Evolutionary conservation across 805 yeast genomes (phyloP), one percentile per base, ranked within the genome.

Genomic region (Zygosaccharomyces bailii): DNA sequence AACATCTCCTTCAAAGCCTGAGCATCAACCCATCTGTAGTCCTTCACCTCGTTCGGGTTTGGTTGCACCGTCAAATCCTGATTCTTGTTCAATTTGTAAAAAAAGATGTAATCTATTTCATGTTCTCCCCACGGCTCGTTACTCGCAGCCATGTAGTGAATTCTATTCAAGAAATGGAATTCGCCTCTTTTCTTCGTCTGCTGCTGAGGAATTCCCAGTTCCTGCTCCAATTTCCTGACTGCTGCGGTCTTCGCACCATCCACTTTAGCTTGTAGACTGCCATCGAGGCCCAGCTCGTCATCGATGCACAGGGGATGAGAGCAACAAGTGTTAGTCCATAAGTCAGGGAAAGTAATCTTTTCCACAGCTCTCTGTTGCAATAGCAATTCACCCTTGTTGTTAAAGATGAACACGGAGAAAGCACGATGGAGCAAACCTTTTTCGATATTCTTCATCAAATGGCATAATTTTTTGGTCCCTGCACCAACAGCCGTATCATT

Each of bases 271-370:
- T 69, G 66, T 46, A 90, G 71, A 38, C 69, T 67, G 27, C 61
- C 57, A 3, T 50, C 48, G 33, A 70, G 60, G 8, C 97, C 97
- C 61, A 89, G 71, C 66, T 93, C 99, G 29, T 79, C 70, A 30
- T 82, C 76, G 27, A 88, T 79, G 43, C 96, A 88, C 42, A 93
- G 73, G 7, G 99, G 99, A 65, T 93, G 99, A 1, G 98, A 90
- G 66, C 99, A 93, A 69, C 99, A 93, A 1, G 99, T 93, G 66
- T 93, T 93, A 19, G 99, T 93, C 99, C 99, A 93, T 84, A 90
- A 81, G 46, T 80, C 80, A 0, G 98, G 95, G 67, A 93, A 93
- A 1, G 99, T 93, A 69, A 93, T 93, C 66, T 93, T 93, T 64
- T 93, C 98, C 39, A 82, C 80, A 0, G 99, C 98, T 56, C 99